Percentiles rank a stretch among this genome's conserved stretches.
Evolutionary conservation across 2,329 filamentous ascomycete species (phyloP).

Genomic region (Arthroderma sp.): DNA sequence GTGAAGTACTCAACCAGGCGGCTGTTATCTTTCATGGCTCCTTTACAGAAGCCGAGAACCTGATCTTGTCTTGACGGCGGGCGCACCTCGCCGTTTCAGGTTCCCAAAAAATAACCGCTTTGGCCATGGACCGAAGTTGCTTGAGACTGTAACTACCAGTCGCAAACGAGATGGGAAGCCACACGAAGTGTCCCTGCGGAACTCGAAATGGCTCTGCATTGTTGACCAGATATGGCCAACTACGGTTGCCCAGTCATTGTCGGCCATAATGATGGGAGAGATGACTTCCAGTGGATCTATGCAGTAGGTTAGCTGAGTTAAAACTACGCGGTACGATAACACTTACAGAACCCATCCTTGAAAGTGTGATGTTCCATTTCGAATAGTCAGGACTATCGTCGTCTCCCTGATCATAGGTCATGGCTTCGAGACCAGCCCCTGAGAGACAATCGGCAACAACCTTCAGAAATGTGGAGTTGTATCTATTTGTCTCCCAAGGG

Average conservation of each 20-base stretch:
- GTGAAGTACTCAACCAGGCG: background rate
- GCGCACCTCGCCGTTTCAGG: background rate
- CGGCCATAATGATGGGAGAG: background rate
- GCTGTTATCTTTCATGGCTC: background rate
- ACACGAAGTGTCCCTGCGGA: background rate
- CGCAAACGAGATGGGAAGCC: background rate
- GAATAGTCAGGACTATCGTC: background rate
- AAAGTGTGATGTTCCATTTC: background rate
- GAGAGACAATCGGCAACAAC: background rate
- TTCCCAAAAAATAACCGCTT: background rate
- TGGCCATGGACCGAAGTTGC: background rate
- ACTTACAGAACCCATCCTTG: too few species aligned
- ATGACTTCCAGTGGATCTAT: background rate
- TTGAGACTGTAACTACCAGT: background rate
- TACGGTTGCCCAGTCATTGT: background rate
- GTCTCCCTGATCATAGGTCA: background rate
- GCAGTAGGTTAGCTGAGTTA: background rate
- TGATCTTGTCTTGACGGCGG: background rate
- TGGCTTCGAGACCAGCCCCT: background rate
- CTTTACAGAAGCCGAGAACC: background rate
- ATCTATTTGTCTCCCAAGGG: background rate
- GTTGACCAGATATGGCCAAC: background rate
- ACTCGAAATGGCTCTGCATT: background rate
- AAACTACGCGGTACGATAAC: too few species aligned
- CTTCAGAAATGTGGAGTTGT: background rate